Conservation (phyloP, 805 yeast genomes). For the Schizosaccharomyces osmophilus region DNA sequence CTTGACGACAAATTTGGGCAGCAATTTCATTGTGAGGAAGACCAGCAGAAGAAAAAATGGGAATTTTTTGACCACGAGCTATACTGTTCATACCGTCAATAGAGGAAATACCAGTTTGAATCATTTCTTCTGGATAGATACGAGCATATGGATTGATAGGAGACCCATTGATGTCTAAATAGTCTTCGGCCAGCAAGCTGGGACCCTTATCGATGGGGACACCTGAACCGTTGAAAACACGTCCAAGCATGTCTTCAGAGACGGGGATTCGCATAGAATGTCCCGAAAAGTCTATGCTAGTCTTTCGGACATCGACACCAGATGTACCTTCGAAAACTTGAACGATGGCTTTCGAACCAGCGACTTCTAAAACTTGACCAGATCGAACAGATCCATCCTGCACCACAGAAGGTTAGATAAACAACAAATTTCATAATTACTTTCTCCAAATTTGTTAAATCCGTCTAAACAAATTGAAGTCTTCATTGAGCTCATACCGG, state of each 20-base stretch:
- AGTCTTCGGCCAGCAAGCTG: constrained; percentile 93
- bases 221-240: constrained; percentile 97
- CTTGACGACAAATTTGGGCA: constrained; percentile 98
- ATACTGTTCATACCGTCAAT: constrained; percentile 98
- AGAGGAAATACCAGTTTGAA: constrained; percentile 94
- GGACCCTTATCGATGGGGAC: constrained; percentile 93
- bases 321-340: constrained; percentile 98
- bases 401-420: no score
- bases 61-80: constrained; percentile 99
- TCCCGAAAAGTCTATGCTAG: constrained; percentile 93
- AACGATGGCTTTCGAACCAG: constrained; percentile 90
- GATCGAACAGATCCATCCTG: constrained; percentile 73
- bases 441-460: no score
- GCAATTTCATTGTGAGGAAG: constrained; percentile 98
- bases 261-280: constrained; percentile 80
- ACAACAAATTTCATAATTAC: not conserved
- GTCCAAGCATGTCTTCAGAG: constrained; percentile 88
- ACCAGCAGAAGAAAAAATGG: constrained; percentile 97
- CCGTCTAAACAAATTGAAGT: no score
- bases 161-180: constrained; percentile 92
- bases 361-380: constrained; percentile 94
- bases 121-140: constrained; percentile 98
- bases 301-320: constrained; percentile 94
- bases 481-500: constrained; percentile 19
- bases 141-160: constrained; percentile 97